Evolutionary conservation across 2,329 filamentous ascomycete genomes (phyloP), one percentile per base, ranked within the genome.

Genomic region (Cercospora canescens): DNA sequence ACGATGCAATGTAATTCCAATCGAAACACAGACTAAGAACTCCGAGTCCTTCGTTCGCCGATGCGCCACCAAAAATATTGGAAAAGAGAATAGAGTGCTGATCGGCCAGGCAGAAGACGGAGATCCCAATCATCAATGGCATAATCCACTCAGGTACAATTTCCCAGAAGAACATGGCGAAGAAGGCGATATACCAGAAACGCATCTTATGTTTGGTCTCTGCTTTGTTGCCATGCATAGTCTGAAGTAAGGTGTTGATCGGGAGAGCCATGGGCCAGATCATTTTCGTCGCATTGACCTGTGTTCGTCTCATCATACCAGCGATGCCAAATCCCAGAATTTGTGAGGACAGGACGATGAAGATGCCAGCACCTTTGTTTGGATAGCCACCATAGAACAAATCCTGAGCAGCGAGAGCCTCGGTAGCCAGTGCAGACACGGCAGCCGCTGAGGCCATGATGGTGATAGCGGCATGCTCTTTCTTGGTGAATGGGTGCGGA

Each of bases 221-320:
- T 0, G 68, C 34, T 60, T 77, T 79, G 54, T 79, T 74, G 21
- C 74, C 69, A 63, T 81, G 80, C 16, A 82, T 70, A 9, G 78
- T 78, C 64, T 82, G 78, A 8, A 82, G 71, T 35, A 82, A 68
- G 8, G 77, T 76, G 12, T 71, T 76, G 34, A 80, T 69, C 0
- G 77, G 79, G 14, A 81, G 67, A 48, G 76, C 77, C 61, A 75
- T 73, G 1, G 81, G 82, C 77, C 79, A 83, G n/a, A 83, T 70
- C 75, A 85, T 83, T 64, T 81, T 81, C 16, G 81, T 83, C 1
- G 83, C 83, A 65, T 82, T 81, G 0, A 85, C 77, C 9, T 84
- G 71, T 3, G 81, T 76, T 21, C 79, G 76, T 12, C 84, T 78
- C 70, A 85, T 72, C 24, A 85, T 64, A 12, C 84, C 84, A 4